Conservation (phyloP, 805 yeast genomes). For the Nakazawaea laoshanensis region DNA sequence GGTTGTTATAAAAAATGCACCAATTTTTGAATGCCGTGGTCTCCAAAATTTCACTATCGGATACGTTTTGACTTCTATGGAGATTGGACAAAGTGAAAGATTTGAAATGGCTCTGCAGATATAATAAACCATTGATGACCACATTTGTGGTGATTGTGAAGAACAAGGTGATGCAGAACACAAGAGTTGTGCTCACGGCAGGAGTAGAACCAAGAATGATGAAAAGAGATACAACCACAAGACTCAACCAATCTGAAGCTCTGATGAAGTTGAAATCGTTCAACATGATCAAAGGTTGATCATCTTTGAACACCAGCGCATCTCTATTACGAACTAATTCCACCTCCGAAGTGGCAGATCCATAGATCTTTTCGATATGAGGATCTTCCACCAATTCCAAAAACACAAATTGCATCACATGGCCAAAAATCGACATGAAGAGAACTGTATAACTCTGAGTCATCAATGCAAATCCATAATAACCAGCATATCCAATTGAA, state of each 20-base stretch:
- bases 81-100: slow-evolving; percentile 52
- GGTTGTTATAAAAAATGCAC: slow-evolving; percentile 47
- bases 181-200: slow-evolving; percentile 1
- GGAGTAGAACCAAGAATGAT: slow-evolving; percentile 25
- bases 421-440: slow-evolving; percentile 65
- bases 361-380: slow-evolving; percentile 75
- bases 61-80: slow-evolving; percentile 46
- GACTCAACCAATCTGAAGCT: slow-evolving; percentile 50
- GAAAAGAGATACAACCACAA: slow-evolving; percentile 33
- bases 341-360: slow-evolving; percentile 16
- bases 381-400: slow-evolving; percentile 75
- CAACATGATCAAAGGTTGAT: slow-evolving; percentile 44
- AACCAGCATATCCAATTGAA: slow-evolving; percentile 82
- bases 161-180: slow-evolving; percentile 26
- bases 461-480: slow-evolving; percentile 75
- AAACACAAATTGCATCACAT: slow-evolving; percentile 67
- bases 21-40: slow-evolving; percentile 54
- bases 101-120: slow-evolving; percentile 51
- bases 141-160: slow-evolving; percentile 44
- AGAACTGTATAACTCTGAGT: slow-evolving; percentile 67
- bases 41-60: slow-evolving; percentile 10
- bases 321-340: slow-evolving; percentile 25
- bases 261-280: slow-evolving; percentile 57
- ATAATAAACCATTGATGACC: slow-evolving; percentile 41
- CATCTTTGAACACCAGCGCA: slow-evolving; percentile 12